Percentiles rank a stretch among this genome's conserved stretches.
phyloP scores from a whole-genome alignment of 192 early-diverging fungal genomes.

The Coemansia pectinata region DNA sequence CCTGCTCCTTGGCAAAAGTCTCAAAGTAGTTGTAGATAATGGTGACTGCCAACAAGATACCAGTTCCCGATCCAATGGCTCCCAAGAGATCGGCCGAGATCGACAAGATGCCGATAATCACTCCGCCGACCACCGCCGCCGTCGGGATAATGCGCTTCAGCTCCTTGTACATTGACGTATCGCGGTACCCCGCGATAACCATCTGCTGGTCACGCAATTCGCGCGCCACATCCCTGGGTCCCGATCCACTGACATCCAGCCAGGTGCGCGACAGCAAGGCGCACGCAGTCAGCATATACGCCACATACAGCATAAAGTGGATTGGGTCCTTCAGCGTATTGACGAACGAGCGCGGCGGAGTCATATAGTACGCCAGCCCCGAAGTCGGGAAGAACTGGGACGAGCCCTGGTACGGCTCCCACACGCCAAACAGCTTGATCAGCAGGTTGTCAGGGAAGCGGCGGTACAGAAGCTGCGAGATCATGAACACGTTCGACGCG shows the following conservation, averaged over 20 bases:
- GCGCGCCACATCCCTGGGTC: constrained; percentile 94
- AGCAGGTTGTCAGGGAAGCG: constrained; percentile 96
- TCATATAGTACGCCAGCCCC: constrained; percentile 97
- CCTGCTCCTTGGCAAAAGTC: constrained; percentile 93
- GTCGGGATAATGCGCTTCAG: constrained; percentile 98
- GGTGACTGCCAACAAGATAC: constrained; percentile 97
- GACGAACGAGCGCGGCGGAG: constrained; percentile 87
- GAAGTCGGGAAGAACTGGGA: constrained; percentile 90
- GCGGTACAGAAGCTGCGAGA: constrained; percentile 98
- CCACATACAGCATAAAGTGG: constrained; percentile 91
- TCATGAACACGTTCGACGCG: constrained; percentile 96
- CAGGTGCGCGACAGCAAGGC: constrained; percentile 97
- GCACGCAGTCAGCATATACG: constrained; percentile 94
- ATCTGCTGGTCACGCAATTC: constrained; percentile 98
- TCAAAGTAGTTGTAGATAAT: constrained; percentile 99
- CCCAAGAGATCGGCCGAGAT: constrained; percentile 97
- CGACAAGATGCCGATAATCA: constrained; percentile 93
- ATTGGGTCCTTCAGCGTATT: constrained; percentile 90
- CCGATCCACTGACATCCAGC: constrained; percentile 99
- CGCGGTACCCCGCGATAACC: constrained; percentile 92
- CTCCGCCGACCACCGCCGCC: constrained; percentile 96
- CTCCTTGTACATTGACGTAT: constrained; percentile 99
- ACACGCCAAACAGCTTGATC: constrained; percentile 91
- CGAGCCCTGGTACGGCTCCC: constrained; percentile 95
- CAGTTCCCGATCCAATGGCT: constrained; percentile 98